These are phyloP conservation scores for Cyberlindnera misumaiensis DNA, from an alignment of 805 yeast species.

Conservation along the genomic window DNA sequence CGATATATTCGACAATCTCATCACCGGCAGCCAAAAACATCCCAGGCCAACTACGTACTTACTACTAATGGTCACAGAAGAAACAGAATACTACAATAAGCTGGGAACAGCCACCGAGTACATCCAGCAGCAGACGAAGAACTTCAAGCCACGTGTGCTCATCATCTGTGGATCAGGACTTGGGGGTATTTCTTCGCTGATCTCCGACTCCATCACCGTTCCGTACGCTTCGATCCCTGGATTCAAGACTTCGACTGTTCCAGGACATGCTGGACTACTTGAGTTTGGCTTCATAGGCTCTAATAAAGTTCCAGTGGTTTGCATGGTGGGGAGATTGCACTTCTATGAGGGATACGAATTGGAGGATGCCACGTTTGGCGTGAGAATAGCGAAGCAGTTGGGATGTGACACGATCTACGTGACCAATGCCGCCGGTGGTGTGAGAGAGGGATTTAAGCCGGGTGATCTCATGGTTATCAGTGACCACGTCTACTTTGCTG, in stretches of 20 bases:
- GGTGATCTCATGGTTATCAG: slow-evolving; percentile 89
- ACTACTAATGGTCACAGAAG: slow-evolving; percentile 6
- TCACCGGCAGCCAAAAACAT: background rate
- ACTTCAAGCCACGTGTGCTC: slow-evolving; percentile 50
- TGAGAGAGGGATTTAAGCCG: slow-evolving; percentile 56
- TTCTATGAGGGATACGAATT: slow-evolving; percentile 89
- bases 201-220: slow-evolving; percentile 38
- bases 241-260: slow-evolving; percentile 74
- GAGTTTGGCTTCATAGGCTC: slow-evolving; percentile 70
- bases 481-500: slow-evolving; percentile 90
- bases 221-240: slow-evolving; percentile 72
- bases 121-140: slow-evolving; percentile 7
- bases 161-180: slow-evolving; percentile 94
- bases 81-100: slow-evolving; percentile 8
- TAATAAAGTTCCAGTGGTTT: slow-evolving; percentile 69
- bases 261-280: slow-evolving; percentile 83
- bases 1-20: no score
- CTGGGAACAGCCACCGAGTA: slow-evolving; percentile 15
- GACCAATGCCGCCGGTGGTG: slow-evolving; percentile 97
- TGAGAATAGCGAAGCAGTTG: slow-evolving; percentile 63
- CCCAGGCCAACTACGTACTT: no score
- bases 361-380: slow-evolving; percentile 76
- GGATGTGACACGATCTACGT: slow-evolving; percentile 61
- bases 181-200: slow-evolving; percentile 66
- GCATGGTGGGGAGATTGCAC: slow-evolving; percentile 93